phyloP scores from a whole-genome alignment of 129 eudicot species.

The Kitagawia praeruptora region DNA sequence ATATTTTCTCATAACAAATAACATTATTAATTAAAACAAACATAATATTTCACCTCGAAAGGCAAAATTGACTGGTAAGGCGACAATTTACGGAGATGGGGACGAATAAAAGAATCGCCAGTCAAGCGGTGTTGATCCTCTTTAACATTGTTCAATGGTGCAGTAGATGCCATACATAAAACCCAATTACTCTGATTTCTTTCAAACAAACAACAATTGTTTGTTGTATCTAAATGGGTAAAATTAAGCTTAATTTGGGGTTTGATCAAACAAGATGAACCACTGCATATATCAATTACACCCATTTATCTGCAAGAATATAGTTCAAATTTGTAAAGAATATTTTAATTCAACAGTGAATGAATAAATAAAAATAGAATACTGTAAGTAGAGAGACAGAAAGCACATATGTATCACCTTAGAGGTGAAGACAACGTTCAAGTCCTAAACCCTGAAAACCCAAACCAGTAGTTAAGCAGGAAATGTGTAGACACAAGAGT shows the following conservation, averaged over 20 bases:
- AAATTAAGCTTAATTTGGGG: slow-evolving; percentile 17
- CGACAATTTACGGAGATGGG: slow-evolving; percentile 69
- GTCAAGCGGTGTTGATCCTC: slow-evolving; percentile 32
- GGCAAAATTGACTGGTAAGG: slow-evolving; percentile 93
- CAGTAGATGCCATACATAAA: slow-evolving; percentile 34
- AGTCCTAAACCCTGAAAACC: too few species aligned
- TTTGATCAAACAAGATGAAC: slow-evolving; percentile 47
- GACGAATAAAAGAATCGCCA: slow-evolving; percentile 81
- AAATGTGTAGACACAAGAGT: too few species aligned
- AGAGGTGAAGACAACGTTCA: too few species aligned
- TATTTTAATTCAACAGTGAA: background rate
- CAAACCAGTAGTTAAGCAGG: too few species aligned
- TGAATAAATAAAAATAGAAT: too few species aligned
- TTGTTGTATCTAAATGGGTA: slow-evolving; percentile 14
- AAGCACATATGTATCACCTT: too few species aligned
- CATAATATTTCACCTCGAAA: slow-evolving; percentile 48
- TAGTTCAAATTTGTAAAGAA: background rate
- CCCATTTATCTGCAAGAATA: slow-evolving; percentile 42
- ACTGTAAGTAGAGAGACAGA: too few species aligned
- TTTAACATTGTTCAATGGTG: slow-evolving; percentile 15
- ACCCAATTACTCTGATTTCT: slow-evolving; percentile 25
- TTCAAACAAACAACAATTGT: slow-evolving; percentile 18
- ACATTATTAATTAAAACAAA: background rate
- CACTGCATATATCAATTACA: slow-evolving; percentile 32
- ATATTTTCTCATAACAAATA: background rate